These are phyloP conservation scores for Tulasnella sp. DNA, from an alignment of 768 basidiomycete species.

Conservation along the genomic window DNA sequence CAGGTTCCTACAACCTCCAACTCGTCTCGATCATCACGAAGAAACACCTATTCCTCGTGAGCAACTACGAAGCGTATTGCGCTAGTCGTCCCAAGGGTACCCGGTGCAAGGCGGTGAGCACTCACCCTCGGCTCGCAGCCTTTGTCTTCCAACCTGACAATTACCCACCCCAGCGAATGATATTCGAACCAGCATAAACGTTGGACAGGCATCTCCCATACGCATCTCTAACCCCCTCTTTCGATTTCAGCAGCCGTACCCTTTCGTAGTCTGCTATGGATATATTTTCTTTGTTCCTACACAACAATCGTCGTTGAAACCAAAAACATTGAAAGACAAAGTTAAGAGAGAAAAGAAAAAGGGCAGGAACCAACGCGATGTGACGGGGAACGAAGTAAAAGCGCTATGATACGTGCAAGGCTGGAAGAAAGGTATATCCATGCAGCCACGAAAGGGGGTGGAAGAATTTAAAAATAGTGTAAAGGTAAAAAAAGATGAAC, in stretches of 20 bases:
- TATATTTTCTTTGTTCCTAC: conserved; percentile 6
- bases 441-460: neutral
- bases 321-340: neutral
- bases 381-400: neutral
- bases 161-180: neutral
- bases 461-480: neutral
- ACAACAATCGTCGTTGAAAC: neutral
- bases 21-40: neutral
- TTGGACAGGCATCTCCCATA: neutral
- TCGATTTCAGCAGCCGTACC: neutral
- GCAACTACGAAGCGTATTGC: conserved; percentile 5
- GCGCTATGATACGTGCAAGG: neutral
- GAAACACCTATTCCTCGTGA: neutral
- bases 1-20: neutral
- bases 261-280: conserved; percentile 2
- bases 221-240: neutral
- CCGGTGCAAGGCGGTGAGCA: neutral
- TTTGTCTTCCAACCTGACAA: neutral
- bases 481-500: conserved; percentile 4
- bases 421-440: conserved; percentile 3
- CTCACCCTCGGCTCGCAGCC: neutral
- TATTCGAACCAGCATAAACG: neutral
- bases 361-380: neutral
- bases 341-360: neutral
- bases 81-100: neutral